A percentile compares a stretch with the other conserved stretches of the same genome.
Evolutionary conservation across 495 filamentous ascomycete genomes (phyloP).

Genomic region (Penicillium maclennaniae): DNA sequence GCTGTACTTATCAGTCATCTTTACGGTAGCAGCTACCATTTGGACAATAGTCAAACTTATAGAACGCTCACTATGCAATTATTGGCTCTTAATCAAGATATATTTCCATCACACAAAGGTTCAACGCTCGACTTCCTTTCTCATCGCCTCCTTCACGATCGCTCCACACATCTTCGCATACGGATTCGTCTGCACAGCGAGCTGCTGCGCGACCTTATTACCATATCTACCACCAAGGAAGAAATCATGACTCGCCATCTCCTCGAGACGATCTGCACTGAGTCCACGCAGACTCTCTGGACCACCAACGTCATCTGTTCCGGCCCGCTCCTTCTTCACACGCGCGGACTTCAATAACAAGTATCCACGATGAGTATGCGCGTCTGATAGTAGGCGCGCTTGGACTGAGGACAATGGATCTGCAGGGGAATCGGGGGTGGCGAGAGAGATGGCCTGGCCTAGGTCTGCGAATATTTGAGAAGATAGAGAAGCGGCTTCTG

Average conservation of each 20-base stretch:
- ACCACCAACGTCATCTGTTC: constrained; percentile 1
- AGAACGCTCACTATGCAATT: no score
- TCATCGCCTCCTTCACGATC: constrained; percentile 83
- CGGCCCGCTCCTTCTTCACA: constrained; percentile 21
- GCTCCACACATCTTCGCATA: constrained; percentile 84
- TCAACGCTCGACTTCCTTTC: constrained; percentile 56
- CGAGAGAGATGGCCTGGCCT: constrained; percentile 60
- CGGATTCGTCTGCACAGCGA: constrained; percentile 80
- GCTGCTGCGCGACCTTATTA: constrained; percentile 67
- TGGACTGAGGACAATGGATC: constrained; percentile 55
- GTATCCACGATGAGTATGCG: constrained; percentile 74
- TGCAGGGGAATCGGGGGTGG: constrained; percentile 49
- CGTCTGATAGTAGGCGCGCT: constrained; percentile 60
- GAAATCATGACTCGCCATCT: constrained; percentile 71
- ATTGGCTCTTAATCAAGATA: no score
- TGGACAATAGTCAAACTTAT: no score
- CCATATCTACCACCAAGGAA: constrained; percentile 72
- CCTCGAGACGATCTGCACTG: constrained; percentile 59
- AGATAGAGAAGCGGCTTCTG: constrained; percentile 17
- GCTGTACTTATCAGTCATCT: no score
- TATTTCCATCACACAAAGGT: neutral
- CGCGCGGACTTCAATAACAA: constrained; percentile 64
- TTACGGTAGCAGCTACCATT: no score
- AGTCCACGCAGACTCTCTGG: constrained; percentile 36
- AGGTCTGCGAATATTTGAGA: constrained; percentile 57